Conservation (phyloP, 192 early-diverging fungal species). For the Oehlia diaphana region DNA sequence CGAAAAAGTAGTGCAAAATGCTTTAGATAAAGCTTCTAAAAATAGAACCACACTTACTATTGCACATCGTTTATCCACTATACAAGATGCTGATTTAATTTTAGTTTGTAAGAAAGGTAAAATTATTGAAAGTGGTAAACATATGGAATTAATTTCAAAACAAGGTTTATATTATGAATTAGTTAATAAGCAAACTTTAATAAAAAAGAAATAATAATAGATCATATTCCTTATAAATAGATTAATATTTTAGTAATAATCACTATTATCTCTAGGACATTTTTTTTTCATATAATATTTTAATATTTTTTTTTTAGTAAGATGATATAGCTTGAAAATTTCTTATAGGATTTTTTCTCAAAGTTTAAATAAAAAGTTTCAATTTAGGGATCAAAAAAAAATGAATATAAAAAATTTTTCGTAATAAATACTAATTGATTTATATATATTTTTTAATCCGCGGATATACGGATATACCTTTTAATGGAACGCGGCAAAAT, state of each 20-base stretch:
- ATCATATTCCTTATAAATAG: not conserved
- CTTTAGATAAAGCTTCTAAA: conserved; percentile 62
- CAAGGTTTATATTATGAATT: conserved; percentile 59
- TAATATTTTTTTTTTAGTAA: too few relatives aligned
- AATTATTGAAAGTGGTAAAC: conserved; percentile 61
- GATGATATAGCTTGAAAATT: too few relatives aligned
- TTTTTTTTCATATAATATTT: too few relatives aligned
- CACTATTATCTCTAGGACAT: too few relatives aligned
- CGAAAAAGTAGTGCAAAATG: conserved; percentile 66
- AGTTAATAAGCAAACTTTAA: conserved; percentile 70
- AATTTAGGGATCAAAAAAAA: too few relatives aligned
- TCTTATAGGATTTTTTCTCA: too few relatives aligned
- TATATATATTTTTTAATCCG: too few relatives aligned
- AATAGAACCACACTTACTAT: conserved; percentile 71
- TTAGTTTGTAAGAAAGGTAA: conserved; percentile 71
- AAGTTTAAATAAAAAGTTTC: too few relatives aligned
- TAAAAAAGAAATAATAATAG: conserved; percentile 26
- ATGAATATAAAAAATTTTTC: too few relatives aligned
- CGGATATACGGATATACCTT: too few relatives aligned
- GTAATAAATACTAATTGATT: too few relatives aligned
- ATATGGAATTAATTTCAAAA: conserved; percentile 53
- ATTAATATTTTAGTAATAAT: not conserved
- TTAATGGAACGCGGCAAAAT: too few relatives aligned
- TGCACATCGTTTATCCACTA: conserved; percentile 71
- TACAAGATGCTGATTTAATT: conserved; percentile 68